Evolutionary conservation across 179 eudicot species (phyloP), one percentile per base, ranked within the genome.

Genomic region (Silene vulgaris): DNA sequence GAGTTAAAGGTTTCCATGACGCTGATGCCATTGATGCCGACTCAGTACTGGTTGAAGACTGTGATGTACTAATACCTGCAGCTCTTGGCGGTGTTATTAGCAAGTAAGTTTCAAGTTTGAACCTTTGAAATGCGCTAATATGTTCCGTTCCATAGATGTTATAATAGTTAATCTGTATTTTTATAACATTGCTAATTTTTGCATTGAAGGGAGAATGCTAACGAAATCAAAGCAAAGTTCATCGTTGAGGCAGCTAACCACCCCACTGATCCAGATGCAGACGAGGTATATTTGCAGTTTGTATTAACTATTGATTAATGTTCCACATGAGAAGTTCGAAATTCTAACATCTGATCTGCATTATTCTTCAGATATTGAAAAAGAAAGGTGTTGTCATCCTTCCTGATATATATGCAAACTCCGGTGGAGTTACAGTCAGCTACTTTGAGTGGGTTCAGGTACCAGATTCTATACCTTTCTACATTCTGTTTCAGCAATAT

Each of bases 361-460:
- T 48, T 57, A n/a, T 50, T 80, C 17, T 62, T 62, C 90, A 95
- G 99, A 93, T 95, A 75, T 86, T 95, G 74, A 82, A 88, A 4
- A 86, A 95, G 85, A 95, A 95, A 82, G 97, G 97, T 56, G 92
- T 93, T 19, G 43, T 89, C 75, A 88, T 95, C 66, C 96, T 95
- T 37, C 99, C 97, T 12, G 99, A 95, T 78, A 95, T 95, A 69
- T 93, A 88, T 81, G 99, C 99, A 26, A 95, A 95, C 85, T 83
- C 97, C 16, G 99, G 99, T 63, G 99, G 99, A 57, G 99, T 95
- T 72, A 95, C 97, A 0, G 97, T 95, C 63, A 95, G 99, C 74
- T 93, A 95, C 67, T 95, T 95, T 74, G 99, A 95, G 83, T 95
- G 97, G 99, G 99, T 95, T 86, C 99, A 95, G 99, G 97, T 95